Percentiles rank a stretch among this genome's conserved stretches.
phyloP scores from a whole-genome alignment of 2,329 filamentous ascomycete species.

The Fusarium setosum region DNA sequence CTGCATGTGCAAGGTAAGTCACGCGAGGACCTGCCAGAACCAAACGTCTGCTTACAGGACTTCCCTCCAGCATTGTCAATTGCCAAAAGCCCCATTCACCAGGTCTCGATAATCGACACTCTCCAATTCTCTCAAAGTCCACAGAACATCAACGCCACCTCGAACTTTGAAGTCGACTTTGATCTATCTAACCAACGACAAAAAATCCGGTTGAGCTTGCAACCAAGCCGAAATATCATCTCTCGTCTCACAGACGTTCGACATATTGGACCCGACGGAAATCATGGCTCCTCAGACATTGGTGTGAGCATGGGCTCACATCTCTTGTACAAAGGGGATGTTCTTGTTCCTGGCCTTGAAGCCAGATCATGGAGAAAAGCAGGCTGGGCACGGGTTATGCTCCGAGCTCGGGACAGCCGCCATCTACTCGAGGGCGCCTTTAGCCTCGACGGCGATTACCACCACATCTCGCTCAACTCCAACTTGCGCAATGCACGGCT shows the following conservation, averaged over 20 bases:
- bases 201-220: constrained; percentile 18
- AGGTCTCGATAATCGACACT: constrained; percentile 11
- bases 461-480: constrained; percentile 31
- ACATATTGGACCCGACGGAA: constrained; percentile 17
- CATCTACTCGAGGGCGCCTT: constrained; percentile 32
- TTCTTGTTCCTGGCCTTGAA: background rate
- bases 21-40: background rate
- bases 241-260: constrained; percentile 21
- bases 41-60: constrained; percentile 1
- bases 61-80: constrained; percentile 11
- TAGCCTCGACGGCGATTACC: constrained; percentile 19
- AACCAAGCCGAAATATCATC: constrained; percentile 22
- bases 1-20: constrained; percentile 17
- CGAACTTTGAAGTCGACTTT: constrained; percentile 30
- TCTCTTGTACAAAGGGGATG: constrained; percentile 23
- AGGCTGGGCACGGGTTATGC: constrained; percentile 31
- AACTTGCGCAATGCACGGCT: constrained; percentile 9
- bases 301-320: background rate
- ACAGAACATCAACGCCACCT: background rate
- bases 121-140: constrained; percentile 15
- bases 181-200: constrained; percentile 2
- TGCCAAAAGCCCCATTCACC: background rate
- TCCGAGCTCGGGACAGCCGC: constrained; percentile 4
- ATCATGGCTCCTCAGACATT: background rate
- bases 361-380: constrained; percentile 3